Base-by-base conservation (phyloP, 2,329 filamentous ascomycete genomes). In the Elsinoe perseae region DNA sequence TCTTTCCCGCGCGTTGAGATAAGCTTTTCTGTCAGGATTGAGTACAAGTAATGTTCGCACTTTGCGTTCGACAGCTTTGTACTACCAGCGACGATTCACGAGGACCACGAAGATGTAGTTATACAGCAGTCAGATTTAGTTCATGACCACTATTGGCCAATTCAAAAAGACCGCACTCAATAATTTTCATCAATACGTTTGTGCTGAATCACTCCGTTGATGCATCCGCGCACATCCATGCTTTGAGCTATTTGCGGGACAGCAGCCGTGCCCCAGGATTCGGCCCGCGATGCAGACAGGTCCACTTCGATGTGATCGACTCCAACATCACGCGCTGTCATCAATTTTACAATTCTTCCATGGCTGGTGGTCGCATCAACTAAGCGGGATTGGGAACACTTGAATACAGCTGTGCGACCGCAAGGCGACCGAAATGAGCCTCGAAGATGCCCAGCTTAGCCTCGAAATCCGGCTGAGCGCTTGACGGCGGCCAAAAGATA, bases 1-100 rank as follows among this genome's bases (percentile, higher is more conserved):
- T 62, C 3, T 38, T 67, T 14, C 54, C 53, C 18, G 36, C 18
- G 36, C 56, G 3, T 27, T 52, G 30, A 23, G 48, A 52, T 52
- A 23, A 52, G 40, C 40, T 43, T 25, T 21, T 25, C 7, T 2
- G n/a, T 12, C 3, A 20, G 18, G 4, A 10, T 32, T 2, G 20
- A 20, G 10, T 30, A 9, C n/a, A n/a, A n/a, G n/a, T n/a, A n/a
- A n/a, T 18, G 16, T 50, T 18, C 21, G 23, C 44, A 25, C 25
- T 12, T 27, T 32, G 18, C 16, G 7, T 50, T 32, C 6, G 18
- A 50, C 25, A 30, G 44, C 44, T 50, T n/a, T 52, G 48, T 52
- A 52, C 46, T 38, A 23, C 6, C 28, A 52, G 48, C 30, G 48
- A 34, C 16, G 30, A 36, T 36, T 38, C n/a, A 52, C 16, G 48